A percentile compares a stretch with the other conserved stretches of the same genome.
phyloP scores from a whole-genome alignment of 2,329 filamentous ascomycete species.

The Diplodia corticola region DNA sequence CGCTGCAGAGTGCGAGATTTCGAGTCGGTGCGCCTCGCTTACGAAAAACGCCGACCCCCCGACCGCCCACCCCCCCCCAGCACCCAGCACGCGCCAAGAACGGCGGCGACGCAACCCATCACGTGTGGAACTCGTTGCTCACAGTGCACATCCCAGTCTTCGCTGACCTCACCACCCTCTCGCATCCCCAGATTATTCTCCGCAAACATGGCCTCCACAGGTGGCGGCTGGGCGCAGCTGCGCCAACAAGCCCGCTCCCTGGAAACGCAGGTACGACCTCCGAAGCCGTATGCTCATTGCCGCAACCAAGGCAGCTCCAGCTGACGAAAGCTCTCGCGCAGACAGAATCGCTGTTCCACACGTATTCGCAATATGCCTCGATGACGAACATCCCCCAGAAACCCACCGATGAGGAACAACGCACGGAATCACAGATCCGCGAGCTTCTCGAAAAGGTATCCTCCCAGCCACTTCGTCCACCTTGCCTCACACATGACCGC shows the following conservation, averaged over 20 bases:
- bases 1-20: conserved; percentile 13
- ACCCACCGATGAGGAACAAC: conserved; percentile 79
- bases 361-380: conserved; percentile 87
- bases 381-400: conserved; percentile 77
- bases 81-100: neutral
- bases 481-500: conserved; percentile 19
- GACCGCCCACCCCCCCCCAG: neutral
- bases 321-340: conserved; percentile 40
- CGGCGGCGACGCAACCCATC: conserved; percentile 19
- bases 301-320: neutral
- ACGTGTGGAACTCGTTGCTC: conserved; percentile 18
- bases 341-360: conserved; percentile 82
- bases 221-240: conserved; percentile 79
- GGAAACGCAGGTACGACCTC: conserved; percentile 75
- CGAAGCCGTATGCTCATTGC: conserved; percentile 11
- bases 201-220: conserved; percentile 41
- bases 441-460: conserved; percentile 79
- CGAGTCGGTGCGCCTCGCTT: conserved; percentile 22
- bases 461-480: neutral
- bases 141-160: conserved; percentile 11
- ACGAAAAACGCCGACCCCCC: conserved; percentile 9
- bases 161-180: conserved; percentile 16
- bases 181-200: conserved; percentile 7
- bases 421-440: conserved; percentile 77
- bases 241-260: conserved; percentile 86